These are phyloP conservation scores for Sherardia arvensis DNA, from an alignment of 257 asterid genomes.

Conservation along the genomic window DNA sequence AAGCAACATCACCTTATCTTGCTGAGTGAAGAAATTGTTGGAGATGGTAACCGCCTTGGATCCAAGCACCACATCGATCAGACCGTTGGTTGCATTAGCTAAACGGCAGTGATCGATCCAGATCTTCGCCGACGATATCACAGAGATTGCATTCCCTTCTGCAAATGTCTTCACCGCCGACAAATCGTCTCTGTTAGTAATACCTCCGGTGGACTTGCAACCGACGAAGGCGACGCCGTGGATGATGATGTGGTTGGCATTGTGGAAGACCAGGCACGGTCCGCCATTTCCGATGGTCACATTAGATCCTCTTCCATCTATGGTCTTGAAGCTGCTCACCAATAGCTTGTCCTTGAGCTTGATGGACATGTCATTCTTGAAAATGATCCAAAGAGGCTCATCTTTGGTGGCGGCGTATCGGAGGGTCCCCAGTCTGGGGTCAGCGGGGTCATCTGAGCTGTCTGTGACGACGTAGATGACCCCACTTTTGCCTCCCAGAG, in stretches of 20 bases:
- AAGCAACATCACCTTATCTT: background rate
- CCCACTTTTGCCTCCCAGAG: conserved; percentile 17
- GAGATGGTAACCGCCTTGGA: background rate
- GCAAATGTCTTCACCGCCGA: background rate
- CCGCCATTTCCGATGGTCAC: conserved; percentile 13
- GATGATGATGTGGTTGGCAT: conserved; percentile 10
- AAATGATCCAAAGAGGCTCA: conserved; percentile 13
- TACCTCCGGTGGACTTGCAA: conserved; percentile 8
- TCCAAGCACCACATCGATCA: background rate
- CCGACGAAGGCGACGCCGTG: conserved; percentile 18
- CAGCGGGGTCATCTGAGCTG: conserved; percentile 12
- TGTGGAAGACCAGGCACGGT: conserved; percentile 11
- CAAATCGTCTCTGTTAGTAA: too few species aligned
- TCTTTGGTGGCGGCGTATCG: conserved; percentile 12
- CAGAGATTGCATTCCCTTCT: background rate
- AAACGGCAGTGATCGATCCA: background rate
- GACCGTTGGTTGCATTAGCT: background rate
- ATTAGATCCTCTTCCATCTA: conserved; percentile 19
- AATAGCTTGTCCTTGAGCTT: background rate
- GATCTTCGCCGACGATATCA: background rate
- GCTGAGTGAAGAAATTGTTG: background rate
- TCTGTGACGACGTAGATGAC: conserved; percentile 11
- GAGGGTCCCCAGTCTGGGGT: conserved; percentile 15
- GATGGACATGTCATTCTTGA: conserved; percentile 11
- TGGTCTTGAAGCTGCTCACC: conserved; percentile 15